These are phyloP conservation scores for Elsinoe perseae DNA, from an alignment of 2,329 filamentous ascomycete genomes.

Conservation along the genomic window DNA sequence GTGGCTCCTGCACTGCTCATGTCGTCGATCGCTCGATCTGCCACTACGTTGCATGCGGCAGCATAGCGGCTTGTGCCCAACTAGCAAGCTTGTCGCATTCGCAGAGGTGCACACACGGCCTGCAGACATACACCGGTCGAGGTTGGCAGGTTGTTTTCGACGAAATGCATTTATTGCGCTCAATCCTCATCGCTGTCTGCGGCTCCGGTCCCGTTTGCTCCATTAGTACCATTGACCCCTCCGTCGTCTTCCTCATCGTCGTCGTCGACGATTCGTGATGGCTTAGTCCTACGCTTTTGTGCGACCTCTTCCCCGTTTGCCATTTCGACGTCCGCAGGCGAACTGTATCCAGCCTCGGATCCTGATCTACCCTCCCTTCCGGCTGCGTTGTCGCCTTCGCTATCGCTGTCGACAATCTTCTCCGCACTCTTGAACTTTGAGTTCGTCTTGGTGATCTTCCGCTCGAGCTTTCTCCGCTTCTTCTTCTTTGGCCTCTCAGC, in stretches of 20 bases:
- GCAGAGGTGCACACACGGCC: too few species aligned
- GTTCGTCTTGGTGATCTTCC: conserved; percentile 37
- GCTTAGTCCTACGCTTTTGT: conserved; percentile 25
- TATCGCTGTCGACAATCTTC: conserved; percentile 70
- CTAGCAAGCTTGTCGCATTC: too few species aligned
- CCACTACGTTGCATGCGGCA: neutral
- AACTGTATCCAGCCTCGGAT: conserved; percentile 26
- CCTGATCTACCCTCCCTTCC: conserved; percentile 26
- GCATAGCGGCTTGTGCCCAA: too few species aligned
- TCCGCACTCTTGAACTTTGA: conserved; percentile 80
- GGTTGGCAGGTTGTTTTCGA: neutral
- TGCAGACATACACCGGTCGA: neutral
- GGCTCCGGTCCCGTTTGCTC: conserved; percentile 14
- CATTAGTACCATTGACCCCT: conserved; percentile 21
- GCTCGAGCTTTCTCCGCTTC: conserved; percentile 54
- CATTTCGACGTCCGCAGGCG: conserved; percentile 21
- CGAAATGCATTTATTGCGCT: neutral
- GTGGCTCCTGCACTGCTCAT: neutral
- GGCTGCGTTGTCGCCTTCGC: conserved; percentile 40
- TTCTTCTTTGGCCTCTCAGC: conserved; percentile 52
- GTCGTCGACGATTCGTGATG: conserved; percentile 28
- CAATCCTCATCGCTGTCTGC: conserved; percentile 17
- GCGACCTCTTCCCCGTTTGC: conserved; percentile 18
- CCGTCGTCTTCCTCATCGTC: conserved; percentile 25
- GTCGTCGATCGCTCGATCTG: neutral